Evolutionary conservation across 805 yeast species (phyloP), one percentile per base, ranked within the genome.

Genomic region (Yamadazyma sp.): DNA sequence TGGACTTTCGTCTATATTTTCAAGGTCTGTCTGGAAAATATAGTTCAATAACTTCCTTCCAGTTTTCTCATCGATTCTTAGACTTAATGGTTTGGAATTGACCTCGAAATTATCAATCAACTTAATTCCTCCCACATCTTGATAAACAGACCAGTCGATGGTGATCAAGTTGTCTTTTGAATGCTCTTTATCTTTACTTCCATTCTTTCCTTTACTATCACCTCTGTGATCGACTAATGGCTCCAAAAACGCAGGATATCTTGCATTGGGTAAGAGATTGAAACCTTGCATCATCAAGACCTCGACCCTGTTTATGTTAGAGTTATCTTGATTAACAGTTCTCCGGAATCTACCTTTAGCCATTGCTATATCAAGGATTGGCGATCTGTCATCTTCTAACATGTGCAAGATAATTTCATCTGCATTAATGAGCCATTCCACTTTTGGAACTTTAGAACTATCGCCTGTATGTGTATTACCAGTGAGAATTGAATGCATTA

Each of bases 131-230:
- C 73, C 73, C 14, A 68, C 56, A 4, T 65, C 47, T 13, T 65
- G 44, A 40, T 63, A 62, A 67, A 68, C 62, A 1, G 64, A 56
- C 73, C 73, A 68, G 31, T 58, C 62, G 7, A 63, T 57, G 4
- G 51, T 45, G 6, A 68, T 43, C 25, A 68, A 40, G 30, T 55
- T 49, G 35, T 2, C 39, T 23, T 13, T 21, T 9, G 4, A n/a
- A 25, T 6, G 11, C 4, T 14, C 16, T 14, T 30, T 35, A 7
- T 24, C 16, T n/a, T 27, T 17, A n/a, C n/a, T n/a, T 14, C 13
- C 16, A 24, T 8, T 11, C 3, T 31, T 22, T 9, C 5, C 16
- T 21, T 30, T 27, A 21, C 30, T 11, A 4, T 12, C 4, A 7
- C 30, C 20, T n/a, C 4, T n/a, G 12, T 30, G 27, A 15, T 31